Conservation (phyloP, 441 rosid genomes). For the Theobroma grandiflorum region DNA sequence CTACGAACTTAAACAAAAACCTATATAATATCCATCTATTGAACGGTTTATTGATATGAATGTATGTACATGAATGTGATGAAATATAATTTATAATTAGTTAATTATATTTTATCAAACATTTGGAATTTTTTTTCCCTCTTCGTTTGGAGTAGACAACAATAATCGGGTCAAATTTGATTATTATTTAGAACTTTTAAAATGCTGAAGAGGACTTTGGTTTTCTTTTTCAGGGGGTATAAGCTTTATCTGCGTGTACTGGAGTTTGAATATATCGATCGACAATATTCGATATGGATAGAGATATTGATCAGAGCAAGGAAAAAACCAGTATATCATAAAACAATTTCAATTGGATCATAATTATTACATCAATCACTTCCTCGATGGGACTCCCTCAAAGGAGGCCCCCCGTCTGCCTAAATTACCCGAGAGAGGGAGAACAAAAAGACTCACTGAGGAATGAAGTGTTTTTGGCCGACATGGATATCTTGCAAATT, state of each 20-base stretch:
- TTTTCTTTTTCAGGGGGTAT: neutral
- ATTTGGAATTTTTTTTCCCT: too few relatives aligned
- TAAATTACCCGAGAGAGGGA: neutral
- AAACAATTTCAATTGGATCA: neutral
- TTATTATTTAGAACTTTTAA: neutral
- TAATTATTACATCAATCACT: constrained; percentile 25
- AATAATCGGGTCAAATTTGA: neutral
- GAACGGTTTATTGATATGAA: too few relatives aligned
- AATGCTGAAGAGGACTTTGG: neutral
- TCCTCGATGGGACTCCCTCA: neutral
- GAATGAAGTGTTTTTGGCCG: constrained; percentile 29
- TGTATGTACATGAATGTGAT: too few relatives aligned
- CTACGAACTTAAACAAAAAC: too few relatives aligned
- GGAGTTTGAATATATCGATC: neutral
- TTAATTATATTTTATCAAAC: too few relatives aligned
- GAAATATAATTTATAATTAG: too few relatives aligned
- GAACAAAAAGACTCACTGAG: neutral
- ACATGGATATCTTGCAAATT: constrained; percentile 17
- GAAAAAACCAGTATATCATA: neutral
- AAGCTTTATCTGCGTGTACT: neutral
- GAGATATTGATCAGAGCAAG: neutral
- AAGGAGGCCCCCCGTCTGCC: constrained; percentile 5
- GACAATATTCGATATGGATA: neutral
- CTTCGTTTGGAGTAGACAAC: neutral
- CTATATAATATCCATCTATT: too few relatives aligned